Evolutionary conservation across 441 rosid genomes (phyloP).

Genomic region (Dalechampia spathulata): DNA sequence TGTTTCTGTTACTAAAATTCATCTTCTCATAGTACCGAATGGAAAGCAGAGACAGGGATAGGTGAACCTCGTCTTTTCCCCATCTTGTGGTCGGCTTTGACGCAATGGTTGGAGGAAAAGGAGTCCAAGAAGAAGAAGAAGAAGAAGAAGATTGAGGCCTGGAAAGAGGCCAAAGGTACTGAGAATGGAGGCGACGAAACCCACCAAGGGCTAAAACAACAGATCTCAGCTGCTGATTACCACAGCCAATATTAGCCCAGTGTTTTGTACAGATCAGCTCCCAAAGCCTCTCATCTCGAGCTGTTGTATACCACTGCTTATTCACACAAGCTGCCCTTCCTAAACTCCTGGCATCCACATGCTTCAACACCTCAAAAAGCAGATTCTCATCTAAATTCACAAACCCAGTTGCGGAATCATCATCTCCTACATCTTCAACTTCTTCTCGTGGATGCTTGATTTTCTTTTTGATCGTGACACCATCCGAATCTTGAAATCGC

Average conservation of each 20-base stretch:
- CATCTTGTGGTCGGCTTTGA: constrained; percentile 45
- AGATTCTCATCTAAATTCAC: constrained; percentile 67
- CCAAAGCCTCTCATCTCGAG: constrained; percentile 90
- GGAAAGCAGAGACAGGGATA: constrained; percentile 80
- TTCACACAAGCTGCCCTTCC: constrained; percentile 70
- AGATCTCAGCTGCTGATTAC: constrained; percentile 68
- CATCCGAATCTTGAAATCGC: constrained; percentile 13
- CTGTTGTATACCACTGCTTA: constrained; percentile 71
- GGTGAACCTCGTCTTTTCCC: constrained; percentile 84
- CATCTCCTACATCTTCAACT: neutral
- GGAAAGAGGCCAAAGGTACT: constrained; percentile 61
- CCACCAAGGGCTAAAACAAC: constrained; percentile 94
- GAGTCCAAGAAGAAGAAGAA: constrained; percentile 29
- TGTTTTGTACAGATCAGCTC: constrained; percentile 94
- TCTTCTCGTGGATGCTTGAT: constrained; percentile 20
- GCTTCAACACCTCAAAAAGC: constrained; percentile 78
- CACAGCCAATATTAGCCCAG: constrained; percentile 75
- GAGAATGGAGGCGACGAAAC: constrained; percentile 72
- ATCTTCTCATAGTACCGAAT: constrained; percentile 79
- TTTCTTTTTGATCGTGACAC: constrained; percentile 49
- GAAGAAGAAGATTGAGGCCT: constrained; percentile 45
- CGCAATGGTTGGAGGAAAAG: constrained; percentile 33
- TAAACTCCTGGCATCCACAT: constrained; percentile 69
- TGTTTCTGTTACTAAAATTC: constrained; percentile 49
- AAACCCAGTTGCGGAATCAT: constrained; percentile 29